Conservation (phyloP, 805 yeast species). For the Yarrowia hollandica region DNA sequence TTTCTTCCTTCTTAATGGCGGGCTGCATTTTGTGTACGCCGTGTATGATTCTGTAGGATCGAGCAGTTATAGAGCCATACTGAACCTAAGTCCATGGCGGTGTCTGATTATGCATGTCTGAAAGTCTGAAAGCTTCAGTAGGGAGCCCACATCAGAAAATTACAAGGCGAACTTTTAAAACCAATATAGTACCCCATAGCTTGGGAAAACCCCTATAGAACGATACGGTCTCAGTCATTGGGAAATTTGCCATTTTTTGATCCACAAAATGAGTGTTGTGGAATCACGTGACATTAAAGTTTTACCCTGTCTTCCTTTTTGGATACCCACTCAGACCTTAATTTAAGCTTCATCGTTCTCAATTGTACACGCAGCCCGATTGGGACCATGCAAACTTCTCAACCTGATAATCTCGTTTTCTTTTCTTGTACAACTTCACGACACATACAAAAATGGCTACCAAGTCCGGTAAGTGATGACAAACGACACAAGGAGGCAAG, state of each 20-base stretch:
- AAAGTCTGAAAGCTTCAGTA: background rate
- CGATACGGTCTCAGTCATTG: too few relatives aligned
- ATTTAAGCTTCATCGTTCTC: constrained; percentile 3
- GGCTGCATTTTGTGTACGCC: constrained; percentile 13
- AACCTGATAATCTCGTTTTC: constrained; percentile 20
- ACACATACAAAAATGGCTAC: constrained; percentile 34
- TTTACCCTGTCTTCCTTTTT: constrained; percentile 28
- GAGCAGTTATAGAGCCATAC: constrained; percentile 22
- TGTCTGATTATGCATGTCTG: constrained; percentile 25
- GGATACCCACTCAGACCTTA: constrained; percentile 24
- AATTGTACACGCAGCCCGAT: constrained; percentile 26
- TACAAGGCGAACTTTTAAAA: background rate
- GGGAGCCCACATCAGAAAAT: background rate
- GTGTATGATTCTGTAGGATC: background rate
- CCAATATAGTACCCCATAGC: too few relatives aligned
- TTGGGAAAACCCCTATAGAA: too few relatives aligned
- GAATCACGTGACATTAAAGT: constrained; percentile 19
- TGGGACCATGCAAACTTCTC: constrained; percentile 30
- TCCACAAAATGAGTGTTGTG: background rate
- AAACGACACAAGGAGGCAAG: background rate
- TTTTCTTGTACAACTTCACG: constrained; percentile 28
- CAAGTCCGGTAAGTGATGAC: constrained; percentile 31
- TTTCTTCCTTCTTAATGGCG: constrained; percentile 23
- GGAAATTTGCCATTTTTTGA: background rate
- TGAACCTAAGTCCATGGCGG: constrained; percentile 4